Evolutionary conservation across 1,284 basidiomycete genomes (phyloP), one percentile per base, ranked within the genome.

Genomic region (Dichomitus squalens): DNA sequence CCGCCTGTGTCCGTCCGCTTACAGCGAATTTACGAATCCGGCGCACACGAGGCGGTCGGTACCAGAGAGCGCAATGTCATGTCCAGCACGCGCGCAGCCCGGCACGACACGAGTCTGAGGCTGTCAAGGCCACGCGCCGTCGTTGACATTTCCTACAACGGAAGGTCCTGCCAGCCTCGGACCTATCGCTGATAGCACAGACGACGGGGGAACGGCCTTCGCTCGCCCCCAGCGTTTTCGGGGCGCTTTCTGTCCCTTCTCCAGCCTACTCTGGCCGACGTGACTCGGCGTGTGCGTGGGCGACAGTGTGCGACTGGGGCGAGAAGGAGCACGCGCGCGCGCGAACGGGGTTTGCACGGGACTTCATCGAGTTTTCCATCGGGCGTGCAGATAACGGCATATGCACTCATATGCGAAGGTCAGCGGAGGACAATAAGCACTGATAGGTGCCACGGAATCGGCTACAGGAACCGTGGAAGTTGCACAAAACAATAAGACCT

Each of bases 401-500:
- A 60, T 53, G 63, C 48, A 49, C 51, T 49, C 55, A 53, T 63
- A 48, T 56, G 65, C 64, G 66, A 68, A 68, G 66, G 64, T 60
- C 64, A 66, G 65, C 63, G 59, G 60, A 59, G 54, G 65, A 69
- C 69, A 71, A 70, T 68, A 67, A 59, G 72, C 66, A 68, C 67
- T 55, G 67, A 70, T 62, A 67, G 69, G 70, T 71, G 72, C 70
- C 70, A 71, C 66, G 64, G 60, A 67, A 66, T 69, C 64, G 66
- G 64, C 63, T 49, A 62, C 68, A 49, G 68, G 63, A 60, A 60
- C 60, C 63, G 58, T 50, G 70, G 68, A 67, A 60, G 70, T 59
- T 55, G 59, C 65, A 62, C 70, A 68, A 72, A 29, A 81, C 80
- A 82, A 80, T 79, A 78, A 75, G 73, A 68, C 60, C 47, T 48